phyloP scores from a whole-genome alignment of 2,329 filamentous ascomycete species.

The Arachnopeziza araneosa region DNA sequence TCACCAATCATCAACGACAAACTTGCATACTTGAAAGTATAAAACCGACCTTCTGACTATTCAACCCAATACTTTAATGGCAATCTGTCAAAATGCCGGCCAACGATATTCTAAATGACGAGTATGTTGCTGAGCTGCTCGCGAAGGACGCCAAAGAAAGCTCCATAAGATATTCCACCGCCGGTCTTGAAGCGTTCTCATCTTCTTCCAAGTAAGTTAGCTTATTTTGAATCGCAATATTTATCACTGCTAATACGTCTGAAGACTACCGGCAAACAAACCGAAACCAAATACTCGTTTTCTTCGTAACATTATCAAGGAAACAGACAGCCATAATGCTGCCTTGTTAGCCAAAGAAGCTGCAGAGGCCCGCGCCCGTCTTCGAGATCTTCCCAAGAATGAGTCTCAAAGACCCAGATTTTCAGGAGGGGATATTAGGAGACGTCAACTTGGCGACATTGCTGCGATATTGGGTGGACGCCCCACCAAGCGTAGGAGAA shows the following conservation, averaged over 20 bases:
- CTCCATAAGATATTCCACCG: constrained; percentile 66
- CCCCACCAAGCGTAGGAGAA: constrained; percentile 21
- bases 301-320: constrained; percentile 78
- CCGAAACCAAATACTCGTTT: constrained; percentile 92
- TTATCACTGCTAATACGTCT: constrained; percentile 7
- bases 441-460: constrained; percentile 55
- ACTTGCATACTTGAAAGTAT: neutral
- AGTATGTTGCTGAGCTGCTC: constrained; percentile 75
- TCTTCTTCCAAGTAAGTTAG: constrained; percentile 33
- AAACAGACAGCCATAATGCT: constrained; percentile 85
- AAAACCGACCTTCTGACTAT: neutral
- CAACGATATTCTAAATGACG: constrained; percentile 57
- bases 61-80: neutral
- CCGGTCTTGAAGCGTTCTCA: constrained; percentile 65
- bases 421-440: constrained; percentile 44
- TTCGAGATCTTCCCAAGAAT: constrained; percentile 50
- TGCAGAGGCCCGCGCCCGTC: constrained; percentile 67
- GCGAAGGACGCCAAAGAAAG: constrained; percentile 71
- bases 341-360: constrained; percentile 79
- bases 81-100: constrained; percentile 18
- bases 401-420: neutral
- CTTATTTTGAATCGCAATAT: neutral
- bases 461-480: constrained; percentile 48
- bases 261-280: constrained; percentile 47
- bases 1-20: no score